Conservation (phyloP, 331 rosid species). For the Acacia concinna region DNA sequence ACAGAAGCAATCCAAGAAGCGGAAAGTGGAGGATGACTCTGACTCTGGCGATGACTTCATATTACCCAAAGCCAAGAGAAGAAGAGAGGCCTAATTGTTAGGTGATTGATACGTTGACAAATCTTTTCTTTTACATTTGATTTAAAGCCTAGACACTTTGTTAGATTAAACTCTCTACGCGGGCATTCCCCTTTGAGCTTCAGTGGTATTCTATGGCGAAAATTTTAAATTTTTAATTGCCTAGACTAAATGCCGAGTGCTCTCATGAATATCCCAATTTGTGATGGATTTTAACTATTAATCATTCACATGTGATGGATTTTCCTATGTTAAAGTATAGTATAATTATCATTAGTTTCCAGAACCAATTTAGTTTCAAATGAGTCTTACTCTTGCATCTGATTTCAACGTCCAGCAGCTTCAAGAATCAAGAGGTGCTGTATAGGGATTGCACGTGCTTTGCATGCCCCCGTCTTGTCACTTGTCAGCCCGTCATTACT, state of each 20-base stretch:
- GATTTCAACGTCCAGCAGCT: not conserved
- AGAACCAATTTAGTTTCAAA: not conserved
- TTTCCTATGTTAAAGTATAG: too few relatives aligned
- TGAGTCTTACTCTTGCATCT: not conserved
- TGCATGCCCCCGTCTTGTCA: not conserved
- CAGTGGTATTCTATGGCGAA: too few relatives aligned
- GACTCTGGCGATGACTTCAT: constrained; percentile 50
- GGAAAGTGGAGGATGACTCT: constrained; percentile 39
- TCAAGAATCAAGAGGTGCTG: not conserved
- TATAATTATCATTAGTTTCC: too few relatives aligned
- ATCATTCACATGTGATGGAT: not conserved
- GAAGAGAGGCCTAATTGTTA: constrained; percentile 42
- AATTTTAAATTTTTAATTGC: too few relatives aligned
- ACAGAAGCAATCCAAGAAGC: constrained; percentile 52
- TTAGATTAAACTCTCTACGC: too few relatives aligned
- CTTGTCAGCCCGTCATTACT: not conserved
- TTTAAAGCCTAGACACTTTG: not conserved
- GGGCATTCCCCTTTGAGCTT: too few relatives aligned
- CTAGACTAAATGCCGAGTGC: not conserved
- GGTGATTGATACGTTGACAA: not conserved
- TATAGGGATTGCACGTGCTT: not conserved
- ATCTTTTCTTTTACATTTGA: not conserved
- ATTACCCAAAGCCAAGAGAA: constrained; percentile 37
- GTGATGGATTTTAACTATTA: not conserved
- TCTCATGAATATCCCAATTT: not conserved